Base-by-base conservation (phyloP, 345 rosid species). In the Lepidium africanum region DNA sequence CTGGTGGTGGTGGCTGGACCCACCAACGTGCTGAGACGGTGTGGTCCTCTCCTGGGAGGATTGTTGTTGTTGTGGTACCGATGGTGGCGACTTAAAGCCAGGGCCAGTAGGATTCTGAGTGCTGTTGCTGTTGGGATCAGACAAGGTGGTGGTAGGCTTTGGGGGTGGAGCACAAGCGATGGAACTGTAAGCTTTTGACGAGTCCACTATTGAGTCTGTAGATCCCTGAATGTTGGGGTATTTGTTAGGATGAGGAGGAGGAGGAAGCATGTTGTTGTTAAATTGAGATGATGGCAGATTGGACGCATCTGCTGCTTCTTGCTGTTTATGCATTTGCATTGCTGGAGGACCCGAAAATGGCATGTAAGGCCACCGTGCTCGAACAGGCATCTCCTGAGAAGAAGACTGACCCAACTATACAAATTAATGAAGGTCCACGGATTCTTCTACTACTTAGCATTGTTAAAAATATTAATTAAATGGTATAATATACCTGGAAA, bases 301-400 rank as follows among this genome's bases (percentile, higher is more conserved):
- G 10, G 77, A 63, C 71, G 70, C 71, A 67, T 77, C 76, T 5
- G 56, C 73, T 10, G 67, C 76, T 70, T 81, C 97, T 37, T 81
- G 71, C 39, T 80, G 90, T 68, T 81, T 96, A 77, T 84, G 96
- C 77, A 82, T 71, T 64, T 88, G 85, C 80, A 82, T 65, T 41
- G 90, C 69, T 39, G 79, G 79, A 46, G 87, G 72, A 14, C 86
- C 76, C 0, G 88, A 64, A 67, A 83, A 57, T 36, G 96, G 84
- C 79, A 87, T 77, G 78, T 86, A 92, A 0, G 95, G 77, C 96
- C 99, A 91, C 40, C 81, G 88, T 78, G 90, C 86, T 78, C 87
- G 91, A 54, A 83, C 81, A 2, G 92, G 77, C 78, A 83, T 76
- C 73, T 91, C 95, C 46, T 90, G 80, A 55, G 96, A 64, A 54